These are phyloP conservation scores for Nicotiana sylvestris DNA, from an alignment of 257 asterid species.

Conservation along the genomic window DNA sequence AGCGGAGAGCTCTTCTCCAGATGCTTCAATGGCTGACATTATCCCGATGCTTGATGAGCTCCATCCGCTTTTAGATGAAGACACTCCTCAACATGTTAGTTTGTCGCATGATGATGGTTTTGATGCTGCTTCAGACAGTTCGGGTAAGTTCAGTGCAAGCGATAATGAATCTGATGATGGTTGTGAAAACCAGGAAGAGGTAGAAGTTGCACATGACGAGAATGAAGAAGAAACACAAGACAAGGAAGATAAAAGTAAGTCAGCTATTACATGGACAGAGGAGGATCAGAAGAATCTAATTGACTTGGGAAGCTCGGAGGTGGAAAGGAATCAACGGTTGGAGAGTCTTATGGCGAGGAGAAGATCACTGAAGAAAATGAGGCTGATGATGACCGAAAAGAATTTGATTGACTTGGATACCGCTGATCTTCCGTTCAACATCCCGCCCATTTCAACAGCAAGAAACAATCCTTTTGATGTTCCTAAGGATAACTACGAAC, in stretches of 20 bases:
- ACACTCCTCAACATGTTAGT: constrained; percentile 38
- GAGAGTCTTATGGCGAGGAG: constrained; percentile 82
- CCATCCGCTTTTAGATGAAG: constrained; percentile 72
- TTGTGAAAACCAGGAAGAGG: constrained; percentile 44
- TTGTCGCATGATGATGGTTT: constrained; percentile 43
- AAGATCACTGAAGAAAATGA: constrained; percentile 62
- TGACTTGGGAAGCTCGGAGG: constrained; percentile 86
- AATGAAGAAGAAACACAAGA: constrained; percentile 50
- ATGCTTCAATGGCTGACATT: constrained; percentile 90
- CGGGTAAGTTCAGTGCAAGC: constrained; percentile 27
- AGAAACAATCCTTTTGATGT: constrained; percentile 67
- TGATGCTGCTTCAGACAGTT: constrained; percentile 38
- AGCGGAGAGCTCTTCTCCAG: constrained; percentile 90
- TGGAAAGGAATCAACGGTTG: constrained; percentile 78
- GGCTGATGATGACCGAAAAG: constrained; percentile 46
- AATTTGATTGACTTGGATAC: constrained; percentile 79
- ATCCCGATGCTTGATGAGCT: constrained; percentile 93
- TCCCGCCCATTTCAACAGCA: constrained; percentile 62
- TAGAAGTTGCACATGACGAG: constrained; percentile 49
- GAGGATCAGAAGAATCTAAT: constrained; percentile 93
- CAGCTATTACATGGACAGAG: constrained; percentile 77
- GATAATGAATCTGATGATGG: constrained; percentile 54
- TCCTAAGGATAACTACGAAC: constrained; percentile 43
- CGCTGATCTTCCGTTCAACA: constrained; percentile 53
- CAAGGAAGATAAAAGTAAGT: constrained; percentile 45